phyloP scores from a whole-genome alignment of 345 rosid genomes.

The Brassica juncea region DNA sequence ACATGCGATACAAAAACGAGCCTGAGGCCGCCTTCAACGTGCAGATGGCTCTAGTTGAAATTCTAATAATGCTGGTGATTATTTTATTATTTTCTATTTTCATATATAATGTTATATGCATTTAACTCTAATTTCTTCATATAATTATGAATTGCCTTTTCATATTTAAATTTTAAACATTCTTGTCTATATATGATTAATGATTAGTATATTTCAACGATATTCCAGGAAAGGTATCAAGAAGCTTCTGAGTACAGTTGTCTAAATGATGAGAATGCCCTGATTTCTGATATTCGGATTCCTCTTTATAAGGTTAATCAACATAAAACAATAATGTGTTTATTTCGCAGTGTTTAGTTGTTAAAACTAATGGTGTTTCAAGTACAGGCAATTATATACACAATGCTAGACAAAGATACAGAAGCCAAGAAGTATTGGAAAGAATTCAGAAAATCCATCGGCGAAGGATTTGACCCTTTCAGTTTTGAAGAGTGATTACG shows the following conservation, averaged over 20 bases:
- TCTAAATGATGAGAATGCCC: constrained; percentile 35
- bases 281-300: constrained; percentile 41
- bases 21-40: constrained; percentile 53
- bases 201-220: background rate
- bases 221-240: constrained; percentile 41
- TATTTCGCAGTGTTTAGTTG: background rate
- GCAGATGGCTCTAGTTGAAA: constrained; percentile 61
- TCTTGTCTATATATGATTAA: background rate
- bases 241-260: constrained; percentile 42
- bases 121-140: background rate
- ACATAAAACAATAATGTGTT: background rate
- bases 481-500: constrained; percentile 24
- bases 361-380: background rate
- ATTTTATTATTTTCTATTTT: background rate
- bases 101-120: background rate
- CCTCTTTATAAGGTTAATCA: constrained; percentile 40
- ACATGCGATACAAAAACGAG: constrained; percentile 36
- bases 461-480: constrained; percentile 43
- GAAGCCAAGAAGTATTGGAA: constrained; percentile 46
- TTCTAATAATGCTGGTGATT: constrained; percentile 58
- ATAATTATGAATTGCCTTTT: background rate
- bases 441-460: constrained; percentile 45
- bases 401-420: constrained; percentile 40
- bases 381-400: constrained; percentile 42
- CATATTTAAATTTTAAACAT: background rate